Evolutionary conservation across 208 protist genomes (phyloP), one percentile per base, ranked within the genome.

Genomic region (Leishmania aethiopica): DNA sequence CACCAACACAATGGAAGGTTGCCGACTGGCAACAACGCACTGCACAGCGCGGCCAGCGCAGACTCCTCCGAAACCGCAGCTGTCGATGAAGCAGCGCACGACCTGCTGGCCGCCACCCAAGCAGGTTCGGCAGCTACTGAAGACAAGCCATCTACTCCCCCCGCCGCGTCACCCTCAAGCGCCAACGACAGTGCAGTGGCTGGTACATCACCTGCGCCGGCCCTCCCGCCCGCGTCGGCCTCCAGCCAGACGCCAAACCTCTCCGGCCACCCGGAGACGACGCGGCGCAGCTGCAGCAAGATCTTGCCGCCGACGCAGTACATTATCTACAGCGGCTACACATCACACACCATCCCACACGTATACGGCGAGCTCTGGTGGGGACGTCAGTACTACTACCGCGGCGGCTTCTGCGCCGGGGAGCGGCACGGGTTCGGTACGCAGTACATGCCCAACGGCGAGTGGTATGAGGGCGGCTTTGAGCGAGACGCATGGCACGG

Each of bases 291-390:
- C 77, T 32, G 35, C 7, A 59, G 42, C 42, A 49, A 35, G n/a
- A 8, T 83, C 59, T 71, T 80, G 57, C 84, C 78, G 1, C 69
- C 79, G 4, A 77, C 84, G 55, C 79, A 84, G 66, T 89, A 90
- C 83, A 88, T 91, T 64, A 87, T 93, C 64, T 98, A 97, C 84
- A 78, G 87, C 49, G 95, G 95, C 32, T 96, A 96, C 84, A 94
- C 86, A 8, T 89, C 87, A 5, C 79, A 86, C 66, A 75, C 82
- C 28, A 80, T 93, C 10, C 95, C 95, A 37, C 93, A 97, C 75
- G n/a, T 96, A 10, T 95, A 88, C 73, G 95, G 95, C 5, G 90
- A 93, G 75, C 62, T 97, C 32, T 98, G 95, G 95, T 96, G 88
- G 88, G 90, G 92, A 15, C 62, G 80, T 22, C 66, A 80, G 55